Base-by-base conservation (phyloP, 768 basidiomycete species). In the Rhodotorula toruloides region DNA sequence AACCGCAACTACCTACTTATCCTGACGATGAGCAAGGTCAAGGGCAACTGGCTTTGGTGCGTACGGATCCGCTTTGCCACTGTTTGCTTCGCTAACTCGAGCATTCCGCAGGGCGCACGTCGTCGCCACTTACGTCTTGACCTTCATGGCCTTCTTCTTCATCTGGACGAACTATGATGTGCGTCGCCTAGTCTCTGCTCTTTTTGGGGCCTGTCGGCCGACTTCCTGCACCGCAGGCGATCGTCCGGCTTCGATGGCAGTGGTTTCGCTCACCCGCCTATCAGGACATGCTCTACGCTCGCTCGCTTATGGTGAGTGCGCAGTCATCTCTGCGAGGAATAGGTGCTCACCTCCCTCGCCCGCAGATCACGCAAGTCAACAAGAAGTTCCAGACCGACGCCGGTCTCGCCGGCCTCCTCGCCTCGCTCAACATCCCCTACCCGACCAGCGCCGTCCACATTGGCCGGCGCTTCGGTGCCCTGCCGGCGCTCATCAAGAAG, bases 361-460 rank as follows among this genome's bases (percentile, higher is more conserved):
- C 31, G 8, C 47, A 70, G 71, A 83, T 93, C 68, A 84, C 83
- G 27, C 83, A 83, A 67, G 89, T 98, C 13, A 85, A 87, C 29
- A 89, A 85, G 80, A 87, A 87, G 75, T 80, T 82, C 68, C 88
- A 93, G 76, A 86, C 84, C 14, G 96, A 99, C 77, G 84, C 88
- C 71, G 94, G 92, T 25, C 81, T 99, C 64, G 82, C 81, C 27
- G 81, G 81, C 7, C 84, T 93, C 58, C 90, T 94, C 76, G n/a
- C 39, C 0, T 39, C 46, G 6, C 68, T 74, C 48, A 56, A 69
- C 32, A 84, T 92, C 12, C 91, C 91, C 21, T 93, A 94, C 77
- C 91, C 91, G 1, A 91, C 91, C 0, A 91, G 90, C 3, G 86
- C 88, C 31, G 91, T 93, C 11, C 90, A 92, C 77, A 86, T 93